Evolutionary conservation across 208 protist genomes (phyloP).

Genomic region (Leishmania gerbilli): DNA sequence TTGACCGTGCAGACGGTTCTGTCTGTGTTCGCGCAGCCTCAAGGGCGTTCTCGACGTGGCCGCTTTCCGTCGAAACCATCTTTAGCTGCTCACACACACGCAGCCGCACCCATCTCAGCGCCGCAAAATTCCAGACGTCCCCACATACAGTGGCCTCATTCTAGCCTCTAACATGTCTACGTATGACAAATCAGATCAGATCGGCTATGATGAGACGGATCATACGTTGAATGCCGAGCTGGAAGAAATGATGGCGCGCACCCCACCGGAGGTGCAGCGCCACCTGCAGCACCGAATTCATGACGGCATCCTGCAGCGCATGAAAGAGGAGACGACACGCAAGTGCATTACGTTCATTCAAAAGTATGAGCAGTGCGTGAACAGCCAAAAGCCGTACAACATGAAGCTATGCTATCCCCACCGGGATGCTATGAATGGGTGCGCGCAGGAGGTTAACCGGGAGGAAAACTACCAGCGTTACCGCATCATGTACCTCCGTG

Average conservation of each 20-base stretch:
- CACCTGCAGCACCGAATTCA: conserved; percentile 85
- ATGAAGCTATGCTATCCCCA: conserved; percentile 76
- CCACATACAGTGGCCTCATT: no score
- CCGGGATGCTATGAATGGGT: conserved; percentile 87
- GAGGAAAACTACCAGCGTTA: conserved; percentile 88
- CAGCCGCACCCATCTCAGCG: neutral
- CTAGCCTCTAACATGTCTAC: conserved; percentile 48
- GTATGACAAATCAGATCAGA: conserved; percentile 84
- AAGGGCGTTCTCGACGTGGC: neutral
- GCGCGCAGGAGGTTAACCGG: conserved; percentile 75
- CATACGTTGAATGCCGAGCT: conserved; percentile 75
- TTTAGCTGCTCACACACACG: neutral
- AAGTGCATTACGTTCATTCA: conserved; percentile 80
- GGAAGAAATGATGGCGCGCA: conserved; percentile 71
- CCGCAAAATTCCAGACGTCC: neutral
- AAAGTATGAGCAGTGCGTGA: conserved; percentile 80
- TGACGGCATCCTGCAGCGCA: conserved; percentile 83
- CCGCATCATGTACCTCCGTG: conserved; percentile 82
- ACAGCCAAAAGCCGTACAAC: conserved; percentile 59
- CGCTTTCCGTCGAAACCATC: neutral
- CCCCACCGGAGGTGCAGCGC: conserved; percentile 61
- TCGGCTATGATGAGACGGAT: conserved; percentile 84
- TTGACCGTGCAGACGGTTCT: neutral
- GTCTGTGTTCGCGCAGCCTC: neutral
- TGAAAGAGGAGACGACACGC: conserved; percentile 87